Evolutionary conservation across 257 asterid genomes (phyloP).

Genomic region (Nicotiana paniculata): DNA sequence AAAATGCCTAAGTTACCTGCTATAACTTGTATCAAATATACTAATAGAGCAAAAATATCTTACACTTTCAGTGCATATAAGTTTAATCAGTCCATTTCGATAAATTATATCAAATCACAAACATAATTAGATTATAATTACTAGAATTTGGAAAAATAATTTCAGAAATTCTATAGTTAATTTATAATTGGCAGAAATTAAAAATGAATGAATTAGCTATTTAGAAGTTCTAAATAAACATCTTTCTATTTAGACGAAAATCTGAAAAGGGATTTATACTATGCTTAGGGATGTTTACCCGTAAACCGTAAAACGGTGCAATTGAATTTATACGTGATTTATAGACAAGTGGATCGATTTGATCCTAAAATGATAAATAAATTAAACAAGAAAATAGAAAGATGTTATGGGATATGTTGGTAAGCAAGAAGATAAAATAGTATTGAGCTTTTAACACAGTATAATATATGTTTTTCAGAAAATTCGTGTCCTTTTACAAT

Average conservation of each 20-base stretch:
- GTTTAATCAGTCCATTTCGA: not conserved
- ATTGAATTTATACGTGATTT: too few species aligned
- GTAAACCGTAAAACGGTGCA: too few species aligned
- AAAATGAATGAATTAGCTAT: not conserved
- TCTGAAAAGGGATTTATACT: not conserved
- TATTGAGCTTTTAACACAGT: too few species aligned
- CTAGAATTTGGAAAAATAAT: not conserved
- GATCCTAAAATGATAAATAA: too few species aligned
- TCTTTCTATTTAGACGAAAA: not conserved
- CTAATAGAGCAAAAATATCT: not conserved
- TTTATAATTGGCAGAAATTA: too few species aligned
- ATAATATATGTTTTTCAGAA: too few species aligned
- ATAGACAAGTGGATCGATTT: too few species aligned
- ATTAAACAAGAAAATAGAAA: too few species aligned
- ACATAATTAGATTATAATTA: not conserved
- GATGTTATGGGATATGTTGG: too few species aligned
- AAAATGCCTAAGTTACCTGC: not conserved
- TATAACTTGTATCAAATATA: not conserved
- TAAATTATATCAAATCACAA: too few species aligned
- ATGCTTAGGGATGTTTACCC: not conserved
- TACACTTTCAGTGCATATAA: not conserved
- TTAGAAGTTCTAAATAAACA: not conserved
- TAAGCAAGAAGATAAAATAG: too few species aligned
- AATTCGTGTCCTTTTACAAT: too few species aligned
- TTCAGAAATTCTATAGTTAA: not conserved